Conservation (phyloP, 208 protist genomes). For the Herpetomonas tarakana region DNA sequence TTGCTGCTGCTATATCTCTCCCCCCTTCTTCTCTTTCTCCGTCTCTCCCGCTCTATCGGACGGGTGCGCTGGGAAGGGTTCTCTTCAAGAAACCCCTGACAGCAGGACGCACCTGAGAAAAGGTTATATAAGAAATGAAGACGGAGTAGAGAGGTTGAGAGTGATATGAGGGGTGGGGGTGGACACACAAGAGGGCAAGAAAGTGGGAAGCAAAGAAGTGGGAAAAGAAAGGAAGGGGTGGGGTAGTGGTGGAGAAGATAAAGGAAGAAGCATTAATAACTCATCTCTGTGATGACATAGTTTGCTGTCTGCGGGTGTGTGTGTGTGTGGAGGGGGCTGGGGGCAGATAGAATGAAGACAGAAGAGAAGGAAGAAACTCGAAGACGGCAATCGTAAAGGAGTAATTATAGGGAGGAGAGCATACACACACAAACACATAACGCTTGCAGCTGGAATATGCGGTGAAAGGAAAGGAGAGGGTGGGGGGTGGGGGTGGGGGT, state of each 20-base stretch:
- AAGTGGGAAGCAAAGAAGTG: constrained; percentile 7
- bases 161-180: background rate
- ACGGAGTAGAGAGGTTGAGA: background rate
- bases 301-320: too few relatives aligned
- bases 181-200: background rate
- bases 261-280: too few relatives aligned
- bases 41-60: too few relatives aligned
- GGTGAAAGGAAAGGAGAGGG: background rate
- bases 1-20: too few relatives aligned
- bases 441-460: too few relatives aligned
- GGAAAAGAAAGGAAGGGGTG: constrained; percentile 1
- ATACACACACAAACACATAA: background rate
- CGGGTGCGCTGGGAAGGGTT: too few relatives aligned
- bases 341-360: constrained; percentile 11
- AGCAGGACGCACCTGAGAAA: too few relatives aligned
- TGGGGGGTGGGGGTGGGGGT: background rate
- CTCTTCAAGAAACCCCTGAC: too few relatives aligned
- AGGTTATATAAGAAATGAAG: constrained; percentile 2
- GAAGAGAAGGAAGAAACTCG: background rate
- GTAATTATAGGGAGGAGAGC: background rate
- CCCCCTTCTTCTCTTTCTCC: too few relatives aligned
- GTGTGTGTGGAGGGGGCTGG: too few relatives aligned
- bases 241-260: too few relatives aligned
- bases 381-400: constrained; percentile 1
- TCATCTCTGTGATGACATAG: too few relatives aligned